Base-by-base conservation (phyloP, 768 basidiomycete species). In the Hysterangium stoloniferum region DNA sequence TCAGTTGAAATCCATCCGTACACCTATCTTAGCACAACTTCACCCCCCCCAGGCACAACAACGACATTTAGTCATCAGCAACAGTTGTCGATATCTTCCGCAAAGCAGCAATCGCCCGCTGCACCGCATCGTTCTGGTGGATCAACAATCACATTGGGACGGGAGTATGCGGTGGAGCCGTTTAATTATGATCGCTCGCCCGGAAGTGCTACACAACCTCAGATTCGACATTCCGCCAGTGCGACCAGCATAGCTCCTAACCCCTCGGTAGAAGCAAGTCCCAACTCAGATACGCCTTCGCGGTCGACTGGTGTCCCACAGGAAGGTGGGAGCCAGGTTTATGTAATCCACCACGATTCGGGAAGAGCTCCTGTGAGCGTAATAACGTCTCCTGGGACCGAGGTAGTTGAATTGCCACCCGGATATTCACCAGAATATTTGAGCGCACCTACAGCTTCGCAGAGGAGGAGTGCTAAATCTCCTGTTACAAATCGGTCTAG, bases 261-360 rank as follows among this genome's bases (percentile, higher is more conserved):
- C n/a, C n/a, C n/a, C n/a, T n/a, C n/a, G n/a, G n/a, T n/a, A n/a
- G n/a, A n/a, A n/a, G n/a, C n/a, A n/a, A n/a, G n/a, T n/a, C n/a
- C 57, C 57, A n/a, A 35, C 24, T 36, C 50, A 17, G 49, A 52
- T 37, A 13, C 34, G 34, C 34, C 34, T n/a, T 54, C 27, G 4
- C 20, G 45, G 41, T 29, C 34, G 9, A 50, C 45, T 51, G 48
- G 29, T 28, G 38, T 17, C 29, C 11, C 50, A 28, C 17, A 36
- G 53, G 29, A 13, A 42, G 38, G 24, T 20, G 47, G 45, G 25
- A 45, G 56, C 34, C 64, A 59, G 19, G 71, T 79, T 7, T 80
- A 80, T 54, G 76, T 80, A 34, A 71, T 82, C 28, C 80, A 80
- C 55, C 79, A 80, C 56, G 79, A 81, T 56, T 71, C 69, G n/a